phyloP scores from a whole-genome alignment of 2,329 filamentous ascomycete genomes.

The Arthrobotrys conoides region DNA sequence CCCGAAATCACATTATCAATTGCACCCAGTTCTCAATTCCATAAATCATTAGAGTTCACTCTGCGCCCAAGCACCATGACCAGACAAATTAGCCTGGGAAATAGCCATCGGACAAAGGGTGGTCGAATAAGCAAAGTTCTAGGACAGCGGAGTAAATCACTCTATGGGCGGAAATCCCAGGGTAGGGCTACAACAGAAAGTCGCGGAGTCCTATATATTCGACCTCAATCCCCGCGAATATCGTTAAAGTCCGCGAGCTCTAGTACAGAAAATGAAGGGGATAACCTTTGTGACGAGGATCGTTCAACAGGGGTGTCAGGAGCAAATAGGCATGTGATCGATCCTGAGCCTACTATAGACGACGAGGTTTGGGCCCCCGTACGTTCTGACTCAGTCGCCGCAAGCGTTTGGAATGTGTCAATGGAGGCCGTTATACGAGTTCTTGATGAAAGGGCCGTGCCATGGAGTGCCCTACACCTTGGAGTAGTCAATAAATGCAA shows the following conservation, averaged over 20 bases:
- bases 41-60: no score
- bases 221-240: neutral
- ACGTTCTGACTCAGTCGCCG: neutral
- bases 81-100: no score
- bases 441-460: neutral
- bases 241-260: neutral
- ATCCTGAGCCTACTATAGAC: neutral
- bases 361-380: neutral
- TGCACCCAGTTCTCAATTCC: no score
- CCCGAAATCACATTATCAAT: no score
- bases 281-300: neutral
- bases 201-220: neutral
- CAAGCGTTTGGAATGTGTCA: neutral
- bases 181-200: neutral
- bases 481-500: neutral
- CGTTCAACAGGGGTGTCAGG: neutral
- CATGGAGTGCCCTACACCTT: neutral
- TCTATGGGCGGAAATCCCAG: no score
- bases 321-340: neutral
- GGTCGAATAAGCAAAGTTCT: no score
- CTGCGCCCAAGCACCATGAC: no score
- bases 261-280: neutral
- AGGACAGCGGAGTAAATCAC: no score
- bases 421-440: neutral
- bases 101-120: no score